Evolutionary conservation across 805 yeast genomes (phyloP).

Genomic region (Komagataella pseudopastoris): DNA sequence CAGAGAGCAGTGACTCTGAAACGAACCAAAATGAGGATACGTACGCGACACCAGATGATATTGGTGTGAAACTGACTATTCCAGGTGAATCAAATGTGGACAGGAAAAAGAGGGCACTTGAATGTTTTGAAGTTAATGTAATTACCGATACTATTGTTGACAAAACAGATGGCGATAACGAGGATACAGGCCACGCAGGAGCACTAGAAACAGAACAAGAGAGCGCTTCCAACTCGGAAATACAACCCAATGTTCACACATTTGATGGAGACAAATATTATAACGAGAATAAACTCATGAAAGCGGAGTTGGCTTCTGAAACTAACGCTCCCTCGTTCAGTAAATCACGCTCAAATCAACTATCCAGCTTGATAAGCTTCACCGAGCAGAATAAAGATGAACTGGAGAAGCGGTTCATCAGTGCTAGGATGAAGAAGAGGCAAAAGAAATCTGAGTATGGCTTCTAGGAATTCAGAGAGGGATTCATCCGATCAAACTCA

Average conservation of each 20-base stretch:
- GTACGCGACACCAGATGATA: not conserved
- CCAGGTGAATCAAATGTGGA: not conserved
- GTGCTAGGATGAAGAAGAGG: conserved; percentile 7
- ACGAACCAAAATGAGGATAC: not conserved
- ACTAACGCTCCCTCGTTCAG: not conserved
- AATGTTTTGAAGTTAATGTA: not conserved
- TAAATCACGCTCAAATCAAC: conserved; percentile 16
- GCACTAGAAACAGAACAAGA: not conserved
- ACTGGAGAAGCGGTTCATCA: conserved; percentile 9
- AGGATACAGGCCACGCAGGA: not conserved
- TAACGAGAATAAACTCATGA: not conserved
- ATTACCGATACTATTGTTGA: not conserved
- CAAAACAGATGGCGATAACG: not conserved
- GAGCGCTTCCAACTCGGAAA: not conserved
- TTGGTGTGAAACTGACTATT: not conserved
- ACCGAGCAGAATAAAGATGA: conserved; percentile 15
- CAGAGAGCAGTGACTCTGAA: not conserved
- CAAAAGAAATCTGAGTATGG: conserved; percentile 9
- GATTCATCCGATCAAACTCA: not conserved
- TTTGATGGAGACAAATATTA: not conserved
- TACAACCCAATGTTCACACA: conserved; percentile 1
- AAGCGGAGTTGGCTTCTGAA: not conserved
- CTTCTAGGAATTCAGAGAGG: conserved; percentile 5
- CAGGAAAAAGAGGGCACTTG: not conserved
- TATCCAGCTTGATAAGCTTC: conserved; percentile 15